These are phyloP conservation scores for Talaromyces wortmannii DNA, from an alignment of 495 filamentous ascomycete species.

Conservation along the genomic window DNA sequence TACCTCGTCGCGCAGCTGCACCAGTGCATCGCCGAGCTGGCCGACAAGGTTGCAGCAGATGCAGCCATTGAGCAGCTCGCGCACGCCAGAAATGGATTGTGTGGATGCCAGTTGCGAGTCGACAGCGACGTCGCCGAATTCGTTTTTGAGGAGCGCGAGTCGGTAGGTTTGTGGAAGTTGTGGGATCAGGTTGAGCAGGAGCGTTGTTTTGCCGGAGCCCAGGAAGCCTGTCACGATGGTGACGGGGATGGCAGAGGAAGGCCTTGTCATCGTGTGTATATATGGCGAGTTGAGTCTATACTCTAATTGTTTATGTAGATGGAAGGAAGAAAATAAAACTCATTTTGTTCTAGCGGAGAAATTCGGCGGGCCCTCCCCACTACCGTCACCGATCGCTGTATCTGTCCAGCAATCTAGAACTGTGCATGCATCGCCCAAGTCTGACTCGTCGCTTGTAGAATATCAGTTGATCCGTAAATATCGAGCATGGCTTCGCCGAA, in stretches of 20 bases:
- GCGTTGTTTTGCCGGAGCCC: conserved; percentile 88
- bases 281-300: not conserved
- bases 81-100: conserved; percentile 76
- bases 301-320: not conserved
- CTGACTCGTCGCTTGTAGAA: not conserved
- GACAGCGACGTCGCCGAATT: conserved; percentile 91
- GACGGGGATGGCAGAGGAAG: conserved; percentile 62
- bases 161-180: conserved; percentile 74
- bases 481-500: no score
- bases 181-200: conserved; percentile 82
- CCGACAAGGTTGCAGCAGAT: conserved; percentile 99
- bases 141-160: conserved; percentile 94
- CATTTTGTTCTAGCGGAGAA: not conserved
- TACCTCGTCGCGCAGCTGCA: conserved; percentile 54
- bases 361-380: not conserved
- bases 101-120: conserved; percentile 84
- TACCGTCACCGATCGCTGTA: not conserved
- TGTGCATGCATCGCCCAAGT: not conserved
- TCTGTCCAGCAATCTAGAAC: not conserved
- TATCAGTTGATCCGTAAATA: no score
- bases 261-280: not conserved
- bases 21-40: conserved; percentile 72
- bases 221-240: conserved; percentile 95
- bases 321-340: not conserved
- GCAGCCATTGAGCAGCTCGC: conserved; percentile 89